These are phyloP conservation scores for Geranium rotundifolium DNA, from an alignment of 345 rosid genomes.

Conservation along the genomic window DNA sequence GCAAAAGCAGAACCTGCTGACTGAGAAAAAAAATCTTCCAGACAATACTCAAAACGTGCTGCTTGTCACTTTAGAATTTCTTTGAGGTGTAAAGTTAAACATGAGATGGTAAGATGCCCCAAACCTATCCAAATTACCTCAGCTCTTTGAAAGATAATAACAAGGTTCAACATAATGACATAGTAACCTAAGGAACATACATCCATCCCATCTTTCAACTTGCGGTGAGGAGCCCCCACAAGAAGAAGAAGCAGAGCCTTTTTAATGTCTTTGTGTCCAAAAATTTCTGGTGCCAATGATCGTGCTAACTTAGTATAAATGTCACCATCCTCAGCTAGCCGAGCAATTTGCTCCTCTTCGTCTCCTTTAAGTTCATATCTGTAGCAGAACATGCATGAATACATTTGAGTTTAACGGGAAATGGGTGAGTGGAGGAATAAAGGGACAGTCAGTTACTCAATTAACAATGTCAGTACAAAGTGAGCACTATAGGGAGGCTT, in stretches of 20 bases:
- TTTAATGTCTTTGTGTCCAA: slow-evolving; percentile 96
- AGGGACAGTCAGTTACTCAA: not conserved
- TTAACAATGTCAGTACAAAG: not conserved
- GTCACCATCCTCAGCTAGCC: slow-evolving; percentile 94
- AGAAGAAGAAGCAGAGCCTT: slow-evolving; percentile 92
- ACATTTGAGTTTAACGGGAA: slow-evolving; percentile 4
- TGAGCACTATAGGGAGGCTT: slow-evolving; percentile 21
- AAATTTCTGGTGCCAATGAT: slow-evolving; percentile 94
- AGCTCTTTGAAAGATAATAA: not conserved
- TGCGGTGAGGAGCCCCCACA: slow-evolving; percentile 95
- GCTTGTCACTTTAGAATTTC: not conserved
- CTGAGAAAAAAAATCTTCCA: not conserved
- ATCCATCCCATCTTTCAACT: slow-evolving; percentile 96
- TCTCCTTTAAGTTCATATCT: slow-evolving; percentile 80
- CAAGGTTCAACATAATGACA: not conserved
- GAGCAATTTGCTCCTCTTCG: slow-evolving; percentile 80
- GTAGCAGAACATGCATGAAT: slow-evolving; percentile 12
- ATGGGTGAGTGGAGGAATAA: not conserved
- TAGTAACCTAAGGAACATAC: slow-evolving; percentile 18
- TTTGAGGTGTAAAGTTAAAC: not conserved
- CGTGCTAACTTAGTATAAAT: slow-evolving; percentile 82
- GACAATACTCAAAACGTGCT: not conserved
- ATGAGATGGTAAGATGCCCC: not conserved
- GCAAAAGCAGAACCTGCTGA: not conserved
- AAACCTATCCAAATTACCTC: not conserved